These are phyloP conservation scores for Botrytis byssoidea DNA, from an alignment of 2,329 filamentous ascomycete genomes.

Conservation along the genomic window DNA sequence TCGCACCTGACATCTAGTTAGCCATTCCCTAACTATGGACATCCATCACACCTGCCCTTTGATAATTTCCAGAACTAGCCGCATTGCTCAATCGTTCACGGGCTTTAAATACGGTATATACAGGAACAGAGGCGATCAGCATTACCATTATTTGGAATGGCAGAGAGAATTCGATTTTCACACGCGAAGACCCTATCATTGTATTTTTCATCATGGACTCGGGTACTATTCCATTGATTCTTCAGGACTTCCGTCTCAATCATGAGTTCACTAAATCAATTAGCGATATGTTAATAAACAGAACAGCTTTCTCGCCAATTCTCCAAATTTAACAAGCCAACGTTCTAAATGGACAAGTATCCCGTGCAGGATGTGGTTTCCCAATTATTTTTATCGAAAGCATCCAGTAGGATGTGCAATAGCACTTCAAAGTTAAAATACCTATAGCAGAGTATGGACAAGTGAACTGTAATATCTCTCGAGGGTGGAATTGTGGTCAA, in stretches of 20 bases:
- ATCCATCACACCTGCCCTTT: neutral
- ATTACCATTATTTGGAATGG: accelerated
- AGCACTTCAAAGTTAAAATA: neutral
- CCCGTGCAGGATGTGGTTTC: accelerated
- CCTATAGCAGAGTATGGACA: neutral
- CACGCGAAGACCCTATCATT: neutral
- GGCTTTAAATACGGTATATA: neutral
- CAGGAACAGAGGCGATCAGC: neutral
- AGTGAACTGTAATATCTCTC: too few relatives aligned
- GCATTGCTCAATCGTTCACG: neutral
- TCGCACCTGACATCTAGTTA: neutral
- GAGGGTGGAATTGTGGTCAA: neutral
- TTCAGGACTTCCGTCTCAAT: neutral
- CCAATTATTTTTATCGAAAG: too few relatives aligned
- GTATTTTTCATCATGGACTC: neutral
- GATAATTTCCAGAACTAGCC: accelerated
- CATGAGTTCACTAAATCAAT: neutral
- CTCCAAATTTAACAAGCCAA: accelerated
- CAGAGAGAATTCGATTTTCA: neutral
- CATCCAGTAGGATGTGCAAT: neutral
- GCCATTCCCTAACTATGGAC: accelerated
- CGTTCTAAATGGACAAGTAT: neutral
- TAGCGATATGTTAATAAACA: accelerated
- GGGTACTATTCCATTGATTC: neutral
- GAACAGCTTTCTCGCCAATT: neutral